Evolutionary conservation across 2,329 filamentous ascomycete genomes (phyloP).

Genomic region (Diaporthe sp.): DNA sequence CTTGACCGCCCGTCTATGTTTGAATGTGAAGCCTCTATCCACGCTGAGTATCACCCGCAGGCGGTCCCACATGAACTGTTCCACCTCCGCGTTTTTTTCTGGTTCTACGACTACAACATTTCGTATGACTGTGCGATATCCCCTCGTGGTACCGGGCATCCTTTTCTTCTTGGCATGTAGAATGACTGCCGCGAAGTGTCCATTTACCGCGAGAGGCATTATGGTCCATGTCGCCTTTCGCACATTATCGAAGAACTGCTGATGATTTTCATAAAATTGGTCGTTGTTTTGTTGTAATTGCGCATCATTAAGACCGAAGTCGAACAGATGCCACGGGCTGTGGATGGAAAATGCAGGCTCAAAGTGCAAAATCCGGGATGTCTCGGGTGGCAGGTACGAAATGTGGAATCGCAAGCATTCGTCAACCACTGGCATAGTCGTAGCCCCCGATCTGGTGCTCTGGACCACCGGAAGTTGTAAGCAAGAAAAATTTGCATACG

Average conservation of each 20-base stretch:
- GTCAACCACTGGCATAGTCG: neutral
- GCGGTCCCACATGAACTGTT: neutral
- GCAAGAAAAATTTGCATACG: neutral
- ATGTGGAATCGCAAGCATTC: neutral
- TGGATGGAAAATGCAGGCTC: neutral
- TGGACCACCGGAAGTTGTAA: neutral
- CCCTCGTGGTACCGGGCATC: neutral
- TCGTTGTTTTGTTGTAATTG: neutral
- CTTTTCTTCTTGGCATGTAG: neutral
- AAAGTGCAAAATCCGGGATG: neutral
- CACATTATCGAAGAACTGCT: neutral
- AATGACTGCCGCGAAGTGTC: neutral
- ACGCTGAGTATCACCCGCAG: neutral
- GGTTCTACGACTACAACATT: neutral
- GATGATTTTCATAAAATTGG: neutral
- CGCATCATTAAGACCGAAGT: neutral
- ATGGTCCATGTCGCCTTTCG: neutral
- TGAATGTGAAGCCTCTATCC: neutral
- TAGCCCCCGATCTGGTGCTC: neutral
- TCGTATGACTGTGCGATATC: neutral
- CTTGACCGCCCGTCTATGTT: neutral
- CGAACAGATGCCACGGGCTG: neutral
- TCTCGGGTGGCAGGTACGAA: neutral
- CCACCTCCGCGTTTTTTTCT: neutral
- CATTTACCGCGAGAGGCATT: neutral